Percentiles rank a stretch among this genome's conserved stretches.
These are phyloP conservation scores for Sporisorium scitamineum DNA, from an alignment of 1,284 basidiomycete species.

Conservation along the genomic window DNA sequence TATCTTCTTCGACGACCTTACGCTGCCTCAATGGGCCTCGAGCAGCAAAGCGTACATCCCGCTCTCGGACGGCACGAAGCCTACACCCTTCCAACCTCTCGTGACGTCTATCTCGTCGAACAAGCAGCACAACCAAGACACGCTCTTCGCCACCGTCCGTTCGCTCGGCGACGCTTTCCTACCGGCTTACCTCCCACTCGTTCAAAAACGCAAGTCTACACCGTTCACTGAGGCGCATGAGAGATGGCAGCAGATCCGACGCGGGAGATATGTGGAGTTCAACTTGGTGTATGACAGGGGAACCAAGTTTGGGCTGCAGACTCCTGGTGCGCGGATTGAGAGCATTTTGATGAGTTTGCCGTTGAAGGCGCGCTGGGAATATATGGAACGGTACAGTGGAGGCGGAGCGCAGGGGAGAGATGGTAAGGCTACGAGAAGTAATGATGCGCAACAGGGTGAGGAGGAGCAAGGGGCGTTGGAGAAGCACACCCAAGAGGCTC, in stretches of 20 bases:
- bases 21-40: slow-evolving; percentile 51
- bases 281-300: slow-evolving; percentile 68
- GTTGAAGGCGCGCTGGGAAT: slow-evolving; percentile 66
- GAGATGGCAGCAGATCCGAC: slow-evolving; percentile 64
- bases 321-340: slow-evolving; percentile 68
- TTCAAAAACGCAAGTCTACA: slow-evolving; percentile 57
- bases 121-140: slow-evolving; percentile 56
- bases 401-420: slow-evolving; percentile 54
- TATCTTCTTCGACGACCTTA: slow-evolving; percentile 85
- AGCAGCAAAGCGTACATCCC: slow-evolving; percentile 46
- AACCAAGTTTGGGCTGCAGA: slow-evolving; percentile 68
- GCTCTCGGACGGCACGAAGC: slow-evolving; percentile 53
- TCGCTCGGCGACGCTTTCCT: slow-evolving; percentile 66
- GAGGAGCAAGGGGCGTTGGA: slow-evolving; percentile 43
- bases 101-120: slow-evolving; percentile 39
- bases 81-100: slow-evolving; percentile 18
- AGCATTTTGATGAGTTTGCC: slow-evolving; percentile 69
- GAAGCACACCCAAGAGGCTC: slow-evolving; percentile 47
- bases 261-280: slow-evolving; percentile 68
- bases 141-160: slow-evolving; percentile 63
- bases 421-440: slow-evolving; percentile 35
- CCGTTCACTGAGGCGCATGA: slow-evolving; percentile 50
- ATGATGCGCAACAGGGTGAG: slow-evolving; percentile 8
- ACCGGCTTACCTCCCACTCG: slow-evolving; percentile 65
- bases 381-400: slow-evolving; percentile 62